These are phyloP conservation scores for Cyclanthera cordifolia DNA, from an alignment of 306 rosid species.

Conservation along the genomic window DNA sequence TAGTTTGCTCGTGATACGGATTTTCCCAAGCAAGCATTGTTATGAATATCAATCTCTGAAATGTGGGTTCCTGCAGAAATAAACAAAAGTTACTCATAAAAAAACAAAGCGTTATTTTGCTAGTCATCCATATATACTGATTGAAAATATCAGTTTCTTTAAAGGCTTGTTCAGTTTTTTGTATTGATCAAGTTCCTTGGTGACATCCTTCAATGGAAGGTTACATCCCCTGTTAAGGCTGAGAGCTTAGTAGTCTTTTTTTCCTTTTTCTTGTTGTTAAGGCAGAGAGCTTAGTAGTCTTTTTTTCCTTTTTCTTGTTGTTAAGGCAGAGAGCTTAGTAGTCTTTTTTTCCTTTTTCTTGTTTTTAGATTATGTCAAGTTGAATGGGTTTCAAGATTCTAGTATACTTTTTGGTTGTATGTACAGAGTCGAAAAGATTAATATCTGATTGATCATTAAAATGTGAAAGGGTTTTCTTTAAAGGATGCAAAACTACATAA, in stretches of 20 bases:
- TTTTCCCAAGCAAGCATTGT: conserved; percentile 97
- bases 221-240: no score
- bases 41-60: conserved; percentile 74
- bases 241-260: no score
- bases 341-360: neutral
- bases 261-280: no score
- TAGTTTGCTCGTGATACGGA: conserved; percentile 47
- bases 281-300: no score
- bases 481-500: neutral
- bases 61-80: conserved; percentile 68
- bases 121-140: neutral
- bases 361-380: neutral
- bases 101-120: no score
- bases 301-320: no score
- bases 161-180: neutral
- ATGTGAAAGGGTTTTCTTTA: neutral
- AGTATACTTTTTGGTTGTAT: neutral
- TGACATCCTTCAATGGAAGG: neutral
- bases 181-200: neutral
- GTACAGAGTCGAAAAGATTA: neutral
- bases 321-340: neutral
- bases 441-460: neutral
- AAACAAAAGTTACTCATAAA: conserved; percentile 18
- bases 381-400: neutral
- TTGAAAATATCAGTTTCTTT: neutral